Evolutionary conservation across 495 filamentous ascomycete genomes (phyloP).

Genomic region (Podospora pseudoanserina): DNA sequence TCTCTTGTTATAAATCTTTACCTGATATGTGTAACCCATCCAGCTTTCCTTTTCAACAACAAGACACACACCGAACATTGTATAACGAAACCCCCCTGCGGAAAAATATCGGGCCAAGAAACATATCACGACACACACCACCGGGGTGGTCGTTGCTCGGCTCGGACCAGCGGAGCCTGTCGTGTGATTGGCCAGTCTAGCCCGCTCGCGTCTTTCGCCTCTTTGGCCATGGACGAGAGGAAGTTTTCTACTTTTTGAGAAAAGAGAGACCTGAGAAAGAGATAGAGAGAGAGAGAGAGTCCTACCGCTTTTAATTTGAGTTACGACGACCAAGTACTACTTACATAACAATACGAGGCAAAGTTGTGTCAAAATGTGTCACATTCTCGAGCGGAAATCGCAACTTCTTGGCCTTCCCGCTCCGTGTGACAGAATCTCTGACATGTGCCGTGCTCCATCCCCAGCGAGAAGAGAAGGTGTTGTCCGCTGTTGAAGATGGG

Average conservation of each 20-base stretch:
- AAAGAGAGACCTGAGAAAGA: no score
- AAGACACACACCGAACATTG: not conserved
- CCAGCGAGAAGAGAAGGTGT: conserved; percentile 1
- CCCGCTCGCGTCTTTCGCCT: conserved; percentile 18
- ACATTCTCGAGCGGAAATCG: not conserved
- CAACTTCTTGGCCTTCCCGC: not conserved
- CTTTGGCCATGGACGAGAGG: not conserved
- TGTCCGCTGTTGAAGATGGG: no score
- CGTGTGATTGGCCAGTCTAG: conserved; percentile 17
- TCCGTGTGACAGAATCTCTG: not conserved
- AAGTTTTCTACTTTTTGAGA: not conserved
- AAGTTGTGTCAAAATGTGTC: no score
- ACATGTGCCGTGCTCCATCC: conserved; percentile 4
- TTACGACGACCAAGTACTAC: no score
- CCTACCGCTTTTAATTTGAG: no score
- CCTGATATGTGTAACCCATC: not conserved
- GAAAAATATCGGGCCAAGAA: not conserved
- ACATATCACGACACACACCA: not conserved
- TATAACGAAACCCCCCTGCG: not conserved
- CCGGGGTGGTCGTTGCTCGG: conserved; percentile 2
- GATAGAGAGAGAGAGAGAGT: no score
- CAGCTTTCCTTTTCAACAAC: not conserved
- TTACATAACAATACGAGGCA: no score
- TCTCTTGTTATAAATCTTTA: not conserved
- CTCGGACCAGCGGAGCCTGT: conserved; percentile 18